Base-by-base conservation (phyloP, 192 early-diverging fungal genomes). In the Chytriomyces hyalinus region DNA sequence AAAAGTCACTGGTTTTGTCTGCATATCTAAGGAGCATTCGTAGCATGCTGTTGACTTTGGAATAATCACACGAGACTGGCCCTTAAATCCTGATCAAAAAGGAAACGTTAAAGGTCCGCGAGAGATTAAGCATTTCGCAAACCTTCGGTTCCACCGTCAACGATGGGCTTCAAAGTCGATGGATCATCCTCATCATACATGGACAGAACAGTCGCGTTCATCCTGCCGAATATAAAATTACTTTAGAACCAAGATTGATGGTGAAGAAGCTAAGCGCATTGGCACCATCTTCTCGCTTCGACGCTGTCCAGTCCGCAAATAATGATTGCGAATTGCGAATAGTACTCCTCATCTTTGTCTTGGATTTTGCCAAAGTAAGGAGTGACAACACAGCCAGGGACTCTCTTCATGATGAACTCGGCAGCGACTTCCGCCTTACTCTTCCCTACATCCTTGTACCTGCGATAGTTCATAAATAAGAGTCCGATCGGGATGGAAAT, bases 81-180 rank as follows among this genome's bases (percentile, higher is more conserved):
- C 97, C 79, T 95, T 95, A 80, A 99, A 96, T 6, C 96, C 91
- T 91, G 28, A 71, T 71, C 46, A 26, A 45, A 17, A 49, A 47
- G 4, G 65, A 75, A 68, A 36, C 36, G 36, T 22, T 24, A 49
- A 20, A 49, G 36, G 11, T 45, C 63, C 10, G 61, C 15, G 59
- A 17, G 36, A 45, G 47, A 71, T n/a, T 80, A 50, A 24, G 50
- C 9, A 67, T 20, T 62, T 82, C 44, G 53, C 67, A 28, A 62
- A 89, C 90, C 94, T 85, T 99, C 97, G 6, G 95, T 97, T 9
- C 97, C 97, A 13, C 97, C 97, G 67, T 99, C 97, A 61, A 99
- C 89, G 64, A 98, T 87, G 13, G 94, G 94, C 78, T 92, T 96
- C 61, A 96, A 81, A 4, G 91, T 90, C 49, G 89, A 86, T 0